Percentiles rank a stretch among this genome's conserved stretches.
Evolutionary conservation across 208 protist species (phyloP).

Genomic region (Porcisia deanei): DNA sequence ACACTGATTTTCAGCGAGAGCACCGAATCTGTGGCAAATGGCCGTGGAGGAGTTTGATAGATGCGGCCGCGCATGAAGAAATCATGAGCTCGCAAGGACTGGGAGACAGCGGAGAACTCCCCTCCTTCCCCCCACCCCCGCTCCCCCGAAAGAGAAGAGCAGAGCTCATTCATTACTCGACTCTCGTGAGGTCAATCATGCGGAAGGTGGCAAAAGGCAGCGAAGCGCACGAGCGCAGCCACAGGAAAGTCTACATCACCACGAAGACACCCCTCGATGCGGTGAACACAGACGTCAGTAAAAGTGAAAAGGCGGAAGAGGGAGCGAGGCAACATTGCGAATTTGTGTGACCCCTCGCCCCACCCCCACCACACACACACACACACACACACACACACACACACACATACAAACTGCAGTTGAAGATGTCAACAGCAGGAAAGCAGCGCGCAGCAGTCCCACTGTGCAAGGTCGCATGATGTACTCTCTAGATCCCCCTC

Average conservation of each 20-base stretch:
- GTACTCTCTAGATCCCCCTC: background rate
- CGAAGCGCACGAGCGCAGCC: background rate
- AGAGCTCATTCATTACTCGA: background rate
- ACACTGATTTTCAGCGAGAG: background rate
- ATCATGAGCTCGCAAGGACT: background rate
- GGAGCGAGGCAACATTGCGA: background rate
- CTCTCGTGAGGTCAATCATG: background rate
- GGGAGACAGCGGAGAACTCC: background rate
- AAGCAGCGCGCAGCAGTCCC: background rate
- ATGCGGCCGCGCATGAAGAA: background rate
- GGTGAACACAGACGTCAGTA: background rate
- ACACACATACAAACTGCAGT: conserved; percentile 2
- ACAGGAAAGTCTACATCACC: background rate
- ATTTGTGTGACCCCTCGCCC: background rate
- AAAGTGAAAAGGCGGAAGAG: background rate
- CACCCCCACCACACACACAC: background rate
- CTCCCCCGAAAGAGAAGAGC: background rate
- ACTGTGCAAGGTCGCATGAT: background rate
- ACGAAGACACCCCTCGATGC: background rate
- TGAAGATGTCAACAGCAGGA: background rate
- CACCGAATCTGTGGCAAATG: background rate
- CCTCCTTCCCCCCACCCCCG: no score
- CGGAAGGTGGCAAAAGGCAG: background rate
- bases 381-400: background rate
- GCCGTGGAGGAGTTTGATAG: background rate